Base-by-base conservation (phyloP, 2,329 filamentous ascomycete species). In the Amphichorda felina region DNA sequence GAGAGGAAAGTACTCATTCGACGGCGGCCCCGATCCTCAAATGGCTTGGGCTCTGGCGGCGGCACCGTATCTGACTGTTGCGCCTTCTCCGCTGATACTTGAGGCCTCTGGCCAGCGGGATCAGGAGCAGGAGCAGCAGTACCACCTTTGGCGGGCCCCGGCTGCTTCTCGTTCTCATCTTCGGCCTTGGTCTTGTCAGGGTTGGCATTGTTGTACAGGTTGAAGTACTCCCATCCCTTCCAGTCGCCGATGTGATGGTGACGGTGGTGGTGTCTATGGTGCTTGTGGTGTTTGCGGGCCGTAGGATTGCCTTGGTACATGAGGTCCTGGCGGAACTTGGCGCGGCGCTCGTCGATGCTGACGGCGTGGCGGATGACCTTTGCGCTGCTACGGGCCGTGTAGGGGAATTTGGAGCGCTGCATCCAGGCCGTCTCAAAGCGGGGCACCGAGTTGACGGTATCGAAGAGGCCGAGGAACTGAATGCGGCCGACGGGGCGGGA, bases 371-470 rank as follows among this genome's bases (percentile, higher is more conserved):
- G 68, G 35, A 83, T 77, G 0, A 80, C 69, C 45, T 64, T 68
- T 3, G 72, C 72, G 8, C 63, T 72, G 16, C 65, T 73, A 2
- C 68, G 56, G 2, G 70, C 71, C 0, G 72, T 76, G 49, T 81
- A 82, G 0, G 82, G 82, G 29, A 86, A 86, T 50, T 80, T 85
- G 49, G 71, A 83, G 26, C 83, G 72, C 49, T 84, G 73, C 79
- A 89, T 88, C 73, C 78, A 83, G 0, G 70, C 68, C 2, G 67
- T 72, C 54, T 91, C 84, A 40, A 91, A 91, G 3, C 72, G 68
- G 1, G 82, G 82, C 0, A 88, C 82, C 11, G 78, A 83, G 47
- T 88, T 88, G 42, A 89, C 83, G 0, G 82, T 87, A 45, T 89
- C 83, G 42, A 89, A 91, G 0, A 91, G 65, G 0, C 84, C 84